Evolutionary conservation across 1,284 basidiomycete species (phyloP).

Genomic region (Mycosarcoma mackinlayi): DNA sequence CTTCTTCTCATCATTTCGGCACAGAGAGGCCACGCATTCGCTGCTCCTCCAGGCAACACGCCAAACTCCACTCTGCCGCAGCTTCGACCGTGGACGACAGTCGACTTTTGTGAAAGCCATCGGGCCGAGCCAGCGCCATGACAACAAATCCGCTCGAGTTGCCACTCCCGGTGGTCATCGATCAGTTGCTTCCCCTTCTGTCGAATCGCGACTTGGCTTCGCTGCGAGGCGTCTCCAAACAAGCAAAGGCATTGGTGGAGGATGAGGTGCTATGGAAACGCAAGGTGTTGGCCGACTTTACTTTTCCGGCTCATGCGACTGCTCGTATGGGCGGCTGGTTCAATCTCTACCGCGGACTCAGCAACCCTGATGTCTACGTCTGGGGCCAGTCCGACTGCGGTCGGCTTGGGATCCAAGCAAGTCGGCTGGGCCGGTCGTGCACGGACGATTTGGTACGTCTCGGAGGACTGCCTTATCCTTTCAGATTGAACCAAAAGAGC

Average conservation of each 20-base stretch:
- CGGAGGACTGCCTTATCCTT: conserved; percentile 41
- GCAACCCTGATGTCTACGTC: conserved; percentile 35
- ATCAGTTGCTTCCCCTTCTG: conserved; percentile 37
- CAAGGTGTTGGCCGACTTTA: conserved; percentile 41
- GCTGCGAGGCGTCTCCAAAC: conserved; percentile 21
- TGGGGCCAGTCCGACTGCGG: conserved; percentile 39
- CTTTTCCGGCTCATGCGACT: conserved; percentile 39
- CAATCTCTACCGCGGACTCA: conserved; percentile 44
- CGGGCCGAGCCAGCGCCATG: too few relatives aligned
- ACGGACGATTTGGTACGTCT: too few relatives aligned
- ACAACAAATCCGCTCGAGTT: conserved; percentile 18
- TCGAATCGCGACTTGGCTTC: conserved; percentile 25
- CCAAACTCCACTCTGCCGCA: too few relatives aligned
- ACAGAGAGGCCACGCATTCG: too few relatives aligned
- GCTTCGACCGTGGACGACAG: too few relatives aligned
- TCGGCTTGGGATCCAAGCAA: conserved; percentile 38
- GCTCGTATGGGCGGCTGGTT: conserved; percentile 43
- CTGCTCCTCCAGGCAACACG: too few relatives aligned
- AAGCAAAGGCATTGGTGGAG: conserved; percentile 21
- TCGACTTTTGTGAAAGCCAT: too few relatives aligned
- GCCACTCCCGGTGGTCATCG: conserved; percentile 29
- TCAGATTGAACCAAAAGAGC: too few relatives aligned
- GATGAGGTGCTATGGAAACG: conserved; percentile 48
- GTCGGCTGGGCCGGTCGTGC: too few relatives aligned
- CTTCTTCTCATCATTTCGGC: too few relatives aligned